Evolutionary conservation across 2,329 filamentous ascomycete species (phyloP), one percentile per base, ranked within the genome.

Genomic region (Botrytis porri): DNA sequence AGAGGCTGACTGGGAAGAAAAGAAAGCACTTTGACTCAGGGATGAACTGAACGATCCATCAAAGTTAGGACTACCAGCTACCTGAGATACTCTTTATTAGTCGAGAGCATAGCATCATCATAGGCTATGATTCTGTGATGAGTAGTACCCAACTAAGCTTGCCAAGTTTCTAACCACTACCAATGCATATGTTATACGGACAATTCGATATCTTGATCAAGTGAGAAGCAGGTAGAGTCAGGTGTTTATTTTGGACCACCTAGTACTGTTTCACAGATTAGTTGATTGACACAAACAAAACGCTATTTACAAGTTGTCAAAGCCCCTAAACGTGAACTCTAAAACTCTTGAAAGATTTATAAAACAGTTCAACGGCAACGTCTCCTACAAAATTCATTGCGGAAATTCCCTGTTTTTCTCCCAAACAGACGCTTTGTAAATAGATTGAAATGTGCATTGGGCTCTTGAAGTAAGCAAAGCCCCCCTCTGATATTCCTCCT

Each of bases 11-110:
- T 41, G 18, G n/a, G 14, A 39, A 37, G 59, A 41, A 18, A 62
- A 63, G 60, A 39, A 63, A 41, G 60, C n/a, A 41, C 60, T 63
- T 63, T 63, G 60, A 63, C 60, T 63, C 60, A 29, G 60, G 60
- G 60, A 63, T 63, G 60, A 63, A 41, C 59, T 37, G 59, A 39
- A 61, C 35, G 59, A 37, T 61, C 37, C 59, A 39, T 61, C 59
- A 61, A 39, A n/a, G 14, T 61, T 25, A 61, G 22, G 22, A 57
- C 51, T 57, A 8, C 59, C 8, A 35, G 9, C 32, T 37, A 63
- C 60, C 16, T 41, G 18, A 12, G 60, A 43, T 41, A 29, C 37
- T 41, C 37, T 41, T 63, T n/a, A 41, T 63, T n/a, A 41, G 37
- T 20, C 14, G 37, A 39, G 39, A 41, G 35, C n/a, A 41, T 20